Conservation (phyloP, 1,284 basidiomycete species). For the Pholiota adiposa region DNA sequence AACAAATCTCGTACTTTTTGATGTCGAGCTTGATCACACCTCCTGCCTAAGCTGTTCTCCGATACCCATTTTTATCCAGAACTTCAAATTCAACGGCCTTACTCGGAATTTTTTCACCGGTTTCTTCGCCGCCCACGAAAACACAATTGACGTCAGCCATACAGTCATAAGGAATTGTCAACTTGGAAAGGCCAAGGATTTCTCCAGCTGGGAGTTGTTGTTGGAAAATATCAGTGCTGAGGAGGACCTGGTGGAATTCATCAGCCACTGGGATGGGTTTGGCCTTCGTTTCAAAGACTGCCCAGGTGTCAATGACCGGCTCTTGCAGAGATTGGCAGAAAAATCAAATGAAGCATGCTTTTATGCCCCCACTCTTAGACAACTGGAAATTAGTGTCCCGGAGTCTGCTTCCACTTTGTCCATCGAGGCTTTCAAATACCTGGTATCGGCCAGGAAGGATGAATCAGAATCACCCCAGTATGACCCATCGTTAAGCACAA, state of each 20-base stretch:
- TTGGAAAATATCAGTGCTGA: conserved; percentile 8
- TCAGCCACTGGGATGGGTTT: conserved; percentile 12
- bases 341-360: neutral
- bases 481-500: neutral
- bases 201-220: conserved; percentile 10
- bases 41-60: neutral
- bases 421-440: conserved; percentile 7
- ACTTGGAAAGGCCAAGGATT: neutral
- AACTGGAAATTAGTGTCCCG: conserved; percentile 8
- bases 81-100: conserved; percentile 18
- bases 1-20: conserved; percentile 6
- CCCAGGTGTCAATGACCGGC: conserved; percentile 12
- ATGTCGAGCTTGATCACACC: conserved; percentile 9
- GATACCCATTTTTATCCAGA: conserved; percentile 16
- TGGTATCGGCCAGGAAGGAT: conserved; percentile 3
- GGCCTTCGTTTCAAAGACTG: conserved; percentile 11
- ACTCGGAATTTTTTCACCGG: conserved; percentile 8
- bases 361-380: conserved; percentile 9
- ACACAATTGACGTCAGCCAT: conserved; percentile 17
- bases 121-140: conserved; percentile 13
- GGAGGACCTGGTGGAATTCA: conserved; percentile 14
- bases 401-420: conserved; percentile 2
- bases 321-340: conserved; percentile 4
- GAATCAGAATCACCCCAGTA: conserved; percentile 1
- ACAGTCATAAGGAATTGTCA: conserved; percentile 8